A percentile compares a stretch with the other conserved stretches of the same genome.
phyloP scores from a whole-genome alignment of 176 grass and related monocot species.

The Eragrostis nindensis region DNA sequence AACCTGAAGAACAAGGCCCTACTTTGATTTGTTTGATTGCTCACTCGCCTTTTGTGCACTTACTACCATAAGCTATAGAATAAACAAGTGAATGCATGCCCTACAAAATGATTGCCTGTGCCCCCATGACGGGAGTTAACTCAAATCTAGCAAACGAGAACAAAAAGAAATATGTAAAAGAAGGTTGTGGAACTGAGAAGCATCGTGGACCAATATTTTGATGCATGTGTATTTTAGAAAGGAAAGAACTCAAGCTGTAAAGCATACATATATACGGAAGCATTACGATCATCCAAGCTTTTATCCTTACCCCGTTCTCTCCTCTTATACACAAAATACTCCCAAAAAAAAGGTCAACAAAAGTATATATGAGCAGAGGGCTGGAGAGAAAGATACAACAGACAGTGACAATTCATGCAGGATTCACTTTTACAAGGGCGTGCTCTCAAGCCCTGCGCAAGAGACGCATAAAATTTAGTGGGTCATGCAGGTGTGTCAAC shows the following conservation, averaged over 20 bases:
- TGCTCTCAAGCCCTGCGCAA: background rate
- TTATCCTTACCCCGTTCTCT: background rate
- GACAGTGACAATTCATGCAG: slow-evolving; percentile 53
- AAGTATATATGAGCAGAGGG: slow-evolving; percentile 17
- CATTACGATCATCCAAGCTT: background rate
- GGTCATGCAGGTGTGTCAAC: slow-evolving; percentile 31
- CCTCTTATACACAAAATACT: slow-evolving; percentile 6
- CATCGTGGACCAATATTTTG: background rate
- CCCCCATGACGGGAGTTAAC: slow-evolving; percentile 19
- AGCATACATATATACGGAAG: background rate
- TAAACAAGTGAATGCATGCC: slow-evolving; percentile 26
- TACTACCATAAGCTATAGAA: slow-evolving; percentile 29
- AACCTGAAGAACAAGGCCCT: slow-evolving; percentile 42
- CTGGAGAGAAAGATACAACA: slow-evolving; percentile 31
- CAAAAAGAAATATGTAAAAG: background rate
- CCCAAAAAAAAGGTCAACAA: background rate
- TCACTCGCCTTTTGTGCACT: slow-evolving; percentile 27
- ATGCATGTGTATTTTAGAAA: background rate
- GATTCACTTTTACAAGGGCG: slow-evolving; percentile 41
- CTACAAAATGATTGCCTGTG: slow-evolving; percentile 44
- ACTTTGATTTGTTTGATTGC: slow-evolving; percentile 51
- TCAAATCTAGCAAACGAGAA: background rate
- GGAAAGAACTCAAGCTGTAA: slow-evolving; percentile 1
- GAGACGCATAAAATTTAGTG: slow-evolving; percentile 14
- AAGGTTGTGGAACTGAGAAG: background rate